These are phyloP conservation scores for Didymella exigua DNA, from an alignment of 2,329 filamentous ascomycete species.

Conservation along the genomic window DNA sequence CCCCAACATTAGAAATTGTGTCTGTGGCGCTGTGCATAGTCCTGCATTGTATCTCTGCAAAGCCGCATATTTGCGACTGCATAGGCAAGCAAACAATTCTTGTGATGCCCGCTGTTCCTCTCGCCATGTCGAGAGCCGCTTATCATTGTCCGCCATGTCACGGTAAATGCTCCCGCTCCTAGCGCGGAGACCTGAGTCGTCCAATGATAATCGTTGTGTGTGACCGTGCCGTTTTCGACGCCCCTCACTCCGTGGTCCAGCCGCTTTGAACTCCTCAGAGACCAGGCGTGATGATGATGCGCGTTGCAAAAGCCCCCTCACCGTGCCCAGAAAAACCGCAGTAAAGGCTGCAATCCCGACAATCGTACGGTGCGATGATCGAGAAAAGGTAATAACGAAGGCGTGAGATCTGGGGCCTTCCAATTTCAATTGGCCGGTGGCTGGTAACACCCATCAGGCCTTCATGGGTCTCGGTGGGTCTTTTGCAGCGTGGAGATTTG, in stretches of 20 bases:
- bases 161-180: neutral
- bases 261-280: slow-evolving; percentile 5
- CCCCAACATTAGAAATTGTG: neutral
- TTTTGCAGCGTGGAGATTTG: neutral
- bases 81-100: neutral
- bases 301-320: neutral
- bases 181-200: neutral
- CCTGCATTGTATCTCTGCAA: neutral
- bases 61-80: neutral
- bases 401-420: neutral
- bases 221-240: slow-evolving; percentile 14
- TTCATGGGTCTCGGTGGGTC: neutral
- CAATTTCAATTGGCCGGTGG: neutral
- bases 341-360: neutral
- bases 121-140: neutral
- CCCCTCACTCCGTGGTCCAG: slow-evolving; percentile 10
- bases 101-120: neutral
- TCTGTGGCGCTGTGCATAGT: slow-evolving; percentile 1
- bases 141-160: neutral
- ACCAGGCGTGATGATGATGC: neutral
- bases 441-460: neutral
- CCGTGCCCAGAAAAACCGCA: neutral
- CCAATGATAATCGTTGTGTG: slow-evolving; percentile 6
- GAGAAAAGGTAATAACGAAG: neutral
- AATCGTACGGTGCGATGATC: neutral